Evolutionary conservation across 345 rosid species (phyloP).

Genomic region (Acer saccharum): DNA sequence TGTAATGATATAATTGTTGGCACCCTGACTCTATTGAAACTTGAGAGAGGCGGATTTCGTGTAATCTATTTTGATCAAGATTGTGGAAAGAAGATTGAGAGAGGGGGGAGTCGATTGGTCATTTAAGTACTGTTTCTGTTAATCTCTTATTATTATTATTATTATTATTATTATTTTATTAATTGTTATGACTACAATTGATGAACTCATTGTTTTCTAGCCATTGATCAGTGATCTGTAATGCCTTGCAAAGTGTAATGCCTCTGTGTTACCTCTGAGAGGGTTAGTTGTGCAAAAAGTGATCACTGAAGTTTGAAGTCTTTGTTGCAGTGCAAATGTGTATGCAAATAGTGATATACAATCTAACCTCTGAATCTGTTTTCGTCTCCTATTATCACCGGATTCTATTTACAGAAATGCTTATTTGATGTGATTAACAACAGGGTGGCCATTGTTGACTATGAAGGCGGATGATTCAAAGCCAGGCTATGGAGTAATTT

Average conservation of each 20-base stretch:
- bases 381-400: conserved; percentile 1
- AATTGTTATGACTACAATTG: not conserved
- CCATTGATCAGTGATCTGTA: not conserved
- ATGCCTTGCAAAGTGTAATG: not conserved
- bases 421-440: too few relatives aligned
- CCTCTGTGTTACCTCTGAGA: not conserved
- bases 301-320: conserved; percentile 6
- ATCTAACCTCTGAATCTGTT: conserved; percentile 19
- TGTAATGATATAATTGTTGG: not conserved
- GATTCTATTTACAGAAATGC: too few relatives aligned
- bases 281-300: not conserved
- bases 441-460: too few relatives aligned
- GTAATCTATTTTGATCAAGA: too few relatives aligned
- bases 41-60: not conserved
- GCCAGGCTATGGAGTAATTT: too few relatives aligned
- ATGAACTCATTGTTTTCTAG: not conserved
- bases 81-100: too few relatives aligned
- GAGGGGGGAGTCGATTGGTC: not conserved
- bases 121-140: not conserved
- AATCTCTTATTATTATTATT: not conserved
- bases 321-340: conserved; percentile 29
- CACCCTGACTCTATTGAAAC: too few relatives aligned
- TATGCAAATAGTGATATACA: conserved; percentile 26
- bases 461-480: too few relatives aligned
- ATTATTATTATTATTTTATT: too few relatives aligned